Percentiles rank a stretch among this genome's conserved stretches.
Conservation (phyloP, 169 alveolate genomes). For the Cryptosporidium baileyi region DNA sequence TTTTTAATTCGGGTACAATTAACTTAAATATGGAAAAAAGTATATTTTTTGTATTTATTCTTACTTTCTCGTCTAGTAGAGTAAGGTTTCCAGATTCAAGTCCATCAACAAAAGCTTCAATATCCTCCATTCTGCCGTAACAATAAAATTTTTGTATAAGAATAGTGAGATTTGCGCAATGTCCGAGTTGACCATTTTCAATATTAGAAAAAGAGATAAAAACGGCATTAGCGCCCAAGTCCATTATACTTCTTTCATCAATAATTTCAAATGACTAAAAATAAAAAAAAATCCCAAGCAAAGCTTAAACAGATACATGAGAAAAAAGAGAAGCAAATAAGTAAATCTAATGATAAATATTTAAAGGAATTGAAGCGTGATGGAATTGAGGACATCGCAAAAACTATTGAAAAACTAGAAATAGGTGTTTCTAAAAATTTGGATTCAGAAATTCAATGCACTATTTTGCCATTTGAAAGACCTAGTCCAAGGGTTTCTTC, state of each 20-base stretch:
- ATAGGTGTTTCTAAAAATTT: neutral
- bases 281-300: slow-evolving; percentile 4
- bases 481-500: slow-evolving; percentile 66
- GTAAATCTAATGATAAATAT: slow-evolving; percentile 4
- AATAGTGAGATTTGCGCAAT: no score
- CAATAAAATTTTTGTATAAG: neutral
- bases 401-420: slow-evolving; percentile 10
- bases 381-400: slow-evolving; percentile 38
- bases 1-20: neutral
- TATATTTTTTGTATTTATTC: neutral
- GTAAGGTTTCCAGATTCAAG: neutral
- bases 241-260: no score
- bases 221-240: neutral
- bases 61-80: neutral
- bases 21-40: slow-evolving; percentile 12
- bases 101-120: neutral
- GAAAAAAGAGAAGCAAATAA: slow-evolving; percentile 22
- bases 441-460: slow-evolving; percentile 25
- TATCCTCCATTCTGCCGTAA: slow-evolving; percentile 11
- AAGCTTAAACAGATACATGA: slow-evolving; percentile 1
- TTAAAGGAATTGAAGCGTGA: slow-evolving; percentile 36
- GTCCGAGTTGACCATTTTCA: no score
- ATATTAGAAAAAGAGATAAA: no score
- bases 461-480: slow-evolving; percentile 35
- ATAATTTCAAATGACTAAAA: neutral